Conservation (phyloP, 2,329 filamentous ascomycete genomes). For the Scedosporium boydii region DNA sequence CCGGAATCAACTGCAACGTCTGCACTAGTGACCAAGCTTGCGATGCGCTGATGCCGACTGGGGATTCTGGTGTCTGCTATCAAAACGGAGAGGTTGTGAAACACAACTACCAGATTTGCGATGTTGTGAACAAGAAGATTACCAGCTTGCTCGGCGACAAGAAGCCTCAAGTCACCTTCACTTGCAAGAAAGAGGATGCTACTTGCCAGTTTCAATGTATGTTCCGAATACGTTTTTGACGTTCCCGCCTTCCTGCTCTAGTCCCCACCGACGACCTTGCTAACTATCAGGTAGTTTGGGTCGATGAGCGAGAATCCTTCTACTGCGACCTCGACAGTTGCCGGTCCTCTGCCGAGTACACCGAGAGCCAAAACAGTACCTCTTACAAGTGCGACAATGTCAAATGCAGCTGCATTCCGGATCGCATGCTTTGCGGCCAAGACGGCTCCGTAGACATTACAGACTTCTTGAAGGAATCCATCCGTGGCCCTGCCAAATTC, state of each 20-base stretch:
- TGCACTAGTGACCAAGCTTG: conserved; percentile 79
- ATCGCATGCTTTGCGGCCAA: conserved; percentile 88
- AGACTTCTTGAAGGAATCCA: conserved; percentile 74
- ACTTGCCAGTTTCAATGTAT: conserved; percentile 92
- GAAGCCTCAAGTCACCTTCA: conserved; percentile 90
- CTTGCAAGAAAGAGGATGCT: conserved; percentile 63
- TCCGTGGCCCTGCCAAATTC: conserved; percentile 82
- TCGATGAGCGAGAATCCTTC: conserved; percentile 88
- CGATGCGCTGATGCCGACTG: conserved; percentile 75
- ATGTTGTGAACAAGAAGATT: conserved; percentile 94
- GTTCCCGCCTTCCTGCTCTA: conserved; percentile 1
- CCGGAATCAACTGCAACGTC: conserved; percentile 96
- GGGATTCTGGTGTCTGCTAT: conserved; percentile 81
- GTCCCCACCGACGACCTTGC: background rate
- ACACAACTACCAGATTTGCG: conserved; percentile 95
- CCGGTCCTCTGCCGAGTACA: conserved; percentile 59
- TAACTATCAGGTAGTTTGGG: conserved; percentile 60
- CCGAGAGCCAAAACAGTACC: conserved; percentile 67
- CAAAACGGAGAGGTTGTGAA: conserved; percentile 83
- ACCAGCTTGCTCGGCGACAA: conserved; percentile 73
- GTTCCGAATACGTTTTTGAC: conserved; percentile 17
- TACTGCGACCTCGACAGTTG: conserved; percentile 86
- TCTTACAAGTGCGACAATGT: conserved; percentile 78
- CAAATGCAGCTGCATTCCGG: conserved; percentile 78
- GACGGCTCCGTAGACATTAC: conserved; percentile 84